Base-by-base conservation (phyloP, 306 rosid genomes). In the Cicer judaicum region DNA sequence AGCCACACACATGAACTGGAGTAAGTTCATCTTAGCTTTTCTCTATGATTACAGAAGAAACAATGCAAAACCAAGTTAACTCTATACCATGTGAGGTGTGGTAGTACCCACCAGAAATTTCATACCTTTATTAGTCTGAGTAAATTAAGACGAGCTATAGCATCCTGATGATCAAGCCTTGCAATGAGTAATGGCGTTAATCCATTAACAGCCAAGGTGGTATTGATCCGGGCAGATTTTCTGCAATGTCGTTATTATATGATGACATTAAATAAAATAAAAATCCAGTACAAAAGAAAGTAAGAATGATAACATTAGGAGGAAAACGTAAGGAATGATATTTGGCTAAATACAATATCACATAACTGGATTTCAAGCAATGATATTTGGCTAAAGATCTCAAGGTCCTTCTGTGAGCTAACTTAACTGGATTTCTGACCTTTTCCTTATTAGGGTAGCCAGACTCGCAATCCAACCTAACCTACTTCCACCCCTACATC, bases 121-220 rank as follows among this genome's bases (percentile, higher is more conserved):
- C 47, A 52, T 78, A 90, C 99, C 98, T 95, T 95, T 79, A 95
- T 95, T 73, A 95, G 89, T 83, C 94, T 92, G 72, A 95, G 97
- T 77, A 95, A 96, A 88, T 95, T 95, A 70, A 95, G 92, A 73
- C 99, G 99, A 75, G 98, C 98, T 65, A 95, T 95, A 21, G 99
- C 99, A 87, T 95, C 99, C 76, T 87, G 99, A 75, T 95, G 99
- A 83, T 95, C 97, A 79, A 95, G 90, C 82, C 90, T 90, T 75
- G 96, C 91, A 78, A 95, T 86, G 49, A 95, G 99, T 82, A 95
- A 80, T n/a, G 97, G 93, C 47, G 98, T 95, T 79, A 95, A 85
- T 59, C 99, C 99, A 77, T 90, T 95, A 68, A 95, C 96, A 54
- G 98, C 99, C 79, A 95, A 79, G 44, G 98, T 95, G 7, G 98